Base-by-base conservation (phyloP, 1,284 basidiomycete genomes). In the Ceratobasidium sp. region DNA sequence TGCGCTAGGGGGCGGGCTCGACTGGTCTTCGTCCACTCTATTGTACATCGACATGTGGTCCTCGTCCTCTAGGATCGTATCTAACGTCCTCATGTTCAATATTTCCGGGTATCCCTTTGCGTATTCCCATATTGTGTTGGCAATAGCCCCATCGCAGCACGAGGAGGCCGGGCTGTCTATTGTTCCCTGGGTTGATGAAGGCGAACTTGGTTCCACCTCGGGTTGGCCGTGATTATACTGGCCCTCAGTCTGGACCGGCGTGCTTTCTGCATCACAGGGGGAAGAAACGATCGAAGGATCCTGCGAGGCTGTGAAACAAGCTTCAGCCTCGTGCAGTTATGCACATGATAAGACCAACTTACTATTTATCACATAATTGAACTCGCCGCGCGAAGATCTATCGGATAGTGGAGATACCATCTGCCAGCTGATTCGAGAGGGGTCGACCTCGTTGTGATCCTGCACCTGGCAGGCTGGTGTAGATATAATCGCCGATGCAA, bases 61-160 rank as follows among this genome's bases (percentile, higher is more conserved):
- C 50, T 75, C 73, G 60, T 75, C 73, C 50, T 75, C 73, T 18
- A 65, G 38, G 20, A 75, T 75, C 3, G 73, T 75, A n/a, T 75
- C 73, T 18, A 75, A 33, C 16, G 60, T 75, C 18, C 73, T 44
- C 50, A 75, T 65, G 35, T 75, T 75, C n/a, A 35, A 27, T 33
- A 75, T 65, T 30, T 64, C 60, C 3, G 48, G 33, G 44, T 23
- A 50, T 4, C 18, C 7, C 30, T 27, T 44, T 33, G 60, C 48
- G 35, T 52, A 75, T 8, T 52, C 73, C 60, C 30, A 33, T 3
- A 75, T 35, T 8, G n/a, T 52, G 6, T 65, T 60, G 12, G 60
- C 4, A 3, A 35, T 65, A 3, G 62, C 18, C 1, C 60, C 6
- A 18, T 75, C 73, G 50, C 54, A 65, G 14, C 14, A n/a, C 16